A percentile compares a stretch with the other conserved stretches of the same genome.
Conservation (phyloP, 805 yeast genomes). For the Barnettozyma sp. region DNA sequence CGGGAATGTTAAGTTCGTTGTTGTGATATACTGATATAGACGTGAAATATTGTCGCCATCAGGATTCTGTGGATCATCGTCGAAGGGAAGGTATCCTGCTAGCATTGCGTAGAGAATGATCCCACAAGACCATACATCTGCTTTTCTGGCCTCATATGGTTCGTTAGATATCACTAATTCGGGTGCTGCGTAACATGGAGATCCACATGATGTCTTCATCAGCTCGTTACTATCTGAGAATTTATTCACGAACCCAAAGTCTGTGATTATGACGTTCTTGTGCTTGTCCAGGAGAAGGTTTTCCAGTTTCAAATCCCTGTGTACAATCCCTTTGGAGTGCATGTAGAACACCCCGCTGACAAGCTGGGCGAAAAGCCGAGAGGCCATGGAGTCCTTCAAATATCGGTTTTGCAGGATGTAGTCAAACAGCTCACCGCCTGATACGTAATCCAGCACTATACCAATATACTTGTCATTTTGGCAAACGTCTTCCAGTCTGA, state of each 20-base stretch:
- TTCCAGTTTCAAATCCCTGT: constrained; percentile 69
- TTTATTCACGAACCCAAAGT: constrained; percentile 87
- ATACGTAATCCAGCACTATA: constrained; percentile 91
- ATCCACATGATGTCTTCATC: constrained; percentile 94
- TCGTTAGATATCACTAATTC: constrained; percentile 83
- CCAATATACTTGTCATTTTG: constrained; percentile 95
- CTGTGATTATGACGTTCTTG: constrained; percentile 63
- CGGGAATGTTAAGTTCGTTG: constrained; percentile 90
- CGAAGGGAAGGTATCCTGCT: constrained; percentile 95
- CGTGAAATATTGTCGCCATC: constrained; percentile 92
- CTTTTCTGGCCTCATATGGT: constrained; percentile 88
- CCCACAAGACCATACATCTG: constrained; percentile 96
- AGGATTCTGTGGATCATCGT: constrained; percentile 94
- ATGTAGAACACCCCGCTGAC: constrained; percentile 88
- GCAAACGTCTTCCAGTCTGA: constrained; percentile 82
- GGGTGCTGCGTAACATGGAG: constrained; percentile 98
- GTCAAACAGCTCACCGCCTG: constrained; percentile 95
- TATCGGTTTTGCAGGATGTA: constrained; percentile 82
- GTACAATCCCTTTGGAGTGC: constrained; percentile 64
- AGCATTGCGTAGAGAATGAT: constrained; percentile 93
- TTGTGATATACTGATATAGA: constrained; percentile 84
- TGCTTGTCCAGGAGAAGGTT: constrained; percentile 50
- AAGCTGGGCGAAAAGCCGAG: constrained; percentile 84
- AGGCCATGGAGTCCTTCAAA: constrained; percentile 81
- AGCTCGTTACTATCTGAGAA: constrained; percentile 54